phyloP scores from a whole-genome alignment of 441 rosid species.

The Populus tomentosa region DNA sequence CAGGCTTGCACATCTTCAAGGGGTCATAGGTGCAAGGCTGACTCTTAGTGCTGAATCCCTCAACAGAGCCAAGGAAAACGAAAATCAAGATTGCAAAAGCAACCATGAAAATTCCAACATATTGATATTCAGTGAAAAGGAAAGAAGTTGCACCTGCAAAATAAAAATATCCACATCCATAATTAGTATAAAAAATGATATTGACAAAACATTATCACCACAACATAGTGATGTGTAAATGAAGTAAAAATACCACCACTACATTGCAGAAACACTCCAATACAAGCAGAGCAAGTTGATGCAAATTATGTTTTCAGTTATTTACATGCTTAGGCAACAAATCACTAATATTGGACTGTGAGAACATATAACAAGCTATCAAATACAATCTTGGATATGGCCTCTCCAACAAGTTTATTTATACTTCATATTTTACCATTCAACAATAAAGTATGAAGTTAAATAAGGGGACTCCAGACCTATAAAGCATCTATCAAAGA shows the following conservation, averaged over 20 bases:
- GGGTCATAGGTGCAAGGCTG: constrained; percentile 72
- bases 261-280: neutral
- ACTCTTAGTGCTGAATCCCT: constrained; percentile 76
- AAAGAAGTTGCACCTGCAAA: constrained; percentile 81
- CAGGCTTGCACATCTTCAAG: constrained; percentile 78
- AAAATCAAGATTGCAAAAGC: constrained; percentile 78
- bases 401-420: neutral
- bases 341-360: neutral
- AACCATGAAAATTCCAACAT: constrained; percentile 84
- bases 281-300: neutral
- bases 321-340: neutral
- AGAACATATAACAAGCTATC: neutral
- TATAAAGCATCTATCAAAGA: neutral
- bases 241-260: neutral
- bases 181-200: constrained; percentile 14
- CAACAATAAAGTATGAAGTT: neutral
- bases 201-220: neutral
- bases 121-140: constrained; percentile 73
- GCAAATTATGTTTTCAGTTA: neutral
- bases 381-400: neutral
- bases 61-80: constrained; percentile 90
- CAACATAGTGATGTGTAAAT: neutral
- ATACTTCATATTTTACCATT: neutral
- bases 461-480: neutral
- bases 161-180: constrained; percentile 10